Conservation (phyloP, 2,329 filamentous ascomycete species). For the Pleoardoris graminearum region DNA sequence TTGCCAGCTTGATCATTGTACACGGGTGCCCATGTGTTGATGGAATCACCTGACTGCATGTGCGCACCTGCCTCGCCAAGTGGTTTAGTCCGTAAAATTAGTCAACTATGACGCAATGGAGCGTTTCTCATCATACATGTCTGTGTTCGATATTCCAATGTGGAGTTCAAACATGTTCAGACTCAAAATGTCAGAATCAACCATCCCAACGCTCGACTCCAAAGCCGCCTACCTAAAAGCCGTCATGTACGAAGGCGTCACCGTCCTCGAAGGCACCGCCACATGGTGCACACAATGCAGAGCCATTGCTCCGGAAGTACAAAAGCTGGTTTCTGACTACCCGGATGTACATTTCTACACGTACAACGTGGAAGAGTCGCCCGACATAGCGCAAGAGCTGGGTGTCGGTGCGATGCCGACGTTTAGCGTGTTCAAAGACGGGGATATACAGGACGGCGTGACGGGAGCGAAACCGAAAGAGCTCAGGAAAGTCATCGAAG, state of each 20-base stretch:
- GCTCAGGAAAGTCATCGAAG: constrained; percentile 29
- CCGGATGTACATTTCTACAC: constrained; percentile 33
- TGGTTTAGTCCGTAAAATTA: no score
- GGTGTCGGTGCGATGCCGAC: constrained; percentile 33
- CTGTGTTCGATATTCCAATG: no score
- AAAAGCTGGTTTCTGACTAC: constrained; percentile 30
- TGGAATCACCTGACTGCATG: no score
- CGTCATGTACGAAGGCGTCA: constrained; percentile 36
- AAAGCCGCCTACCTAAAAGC: constrained; percentile 35
- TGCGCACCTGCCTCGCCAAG: no score
- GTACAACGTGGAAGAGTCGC: constrained; percentile 36
- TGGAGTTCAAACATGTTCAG: no score
- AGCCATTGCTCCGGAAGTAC: constrained; percentile 32
- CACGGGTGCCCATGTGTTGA: no score
- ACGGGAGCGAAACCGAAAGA: constrained; percentile 27
- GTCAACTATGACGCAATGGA: no score
- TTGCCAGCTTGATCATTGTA: no score
- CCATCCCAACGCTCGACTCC: constrained; percentile 28
- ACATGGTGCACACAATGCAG: constrained; percentile 37
- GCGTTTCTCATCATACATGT: no score
- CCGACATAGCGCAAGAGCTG: constrained; percentile 37
- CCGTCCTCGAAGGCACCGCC: constrained; percentile 37
- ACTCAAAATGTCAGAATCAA: constrained; percentile 7
- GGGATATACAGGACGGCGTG: constrained; percentile 30
- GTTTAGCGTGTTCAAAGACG: constrained; percentile 36